A percentile compares a stretch with the other conserved stretches of the same genome.
These are phyloP conservation scores for Verticillium klebahnii DNA, from an alignment of 2,329 filamentous ascomycete genomes.

Conservation along the genomic window DNA sequence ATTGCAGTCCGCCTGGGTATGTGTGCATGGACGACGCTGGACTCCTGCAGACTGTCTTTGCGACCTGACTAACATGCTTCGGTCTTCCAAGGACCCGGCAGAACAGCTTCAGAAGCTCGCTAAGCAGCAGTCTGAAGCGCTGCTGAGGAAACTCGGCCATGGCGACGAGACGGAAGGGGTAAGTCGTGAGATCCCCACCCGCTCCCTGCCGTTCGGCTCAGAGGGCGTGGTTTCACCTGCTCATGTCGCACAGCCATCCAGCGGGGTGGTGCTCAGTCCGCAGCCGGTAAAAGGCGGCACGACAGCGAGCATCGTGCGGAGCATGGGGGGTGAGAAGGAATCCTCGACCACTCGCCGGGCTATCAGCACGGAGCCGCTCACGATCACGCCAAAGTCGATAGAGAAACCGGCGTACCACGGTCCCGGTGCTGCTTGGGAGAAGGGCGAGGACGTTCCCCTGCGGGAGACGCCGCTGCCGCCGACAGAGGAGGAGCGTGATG, in stretches of 20 bases:
- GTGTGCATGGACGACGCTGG: constrained; percentile 56
- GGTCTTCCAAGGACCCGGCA: constrained; percentile 59
- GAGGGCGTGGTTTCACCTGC: constrained; percentile 40
- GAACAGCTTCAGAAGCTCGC: constrained; percentile 67
- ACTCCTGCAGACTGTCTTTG: constrained; percentile 48
- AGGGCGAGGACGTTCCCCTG: constrained; percentile 36
- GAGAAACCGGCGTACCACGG: constrained; percentile 43
- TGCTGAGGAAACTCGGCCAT: constrained; percentile 48
- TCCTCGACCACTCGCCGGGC: constrained; percentile 1
- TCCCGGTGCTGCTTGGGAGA: constrained; percentile 47
- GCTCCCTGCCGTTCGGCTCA: constrained; percentile 49
- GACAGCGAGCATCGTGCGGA: constrained; percentile 28
- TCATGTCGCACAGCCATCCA: constrained; percentile 34
- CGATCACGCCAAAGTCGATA: constrained; percentile 18
- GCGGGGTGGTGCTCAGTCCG: constrained; percentile 29
- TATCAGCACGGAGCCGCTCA: background rate
- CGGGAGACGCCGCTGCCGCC: constrained; percentile 31
- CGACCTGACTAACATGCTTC: constrained; percentile 49
- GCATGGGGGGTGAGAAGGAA: constrained; percentile 18
- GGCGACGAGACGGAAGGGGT: constrained; percentile 21
- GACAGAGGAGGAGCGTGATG: constrained; percentile 35
- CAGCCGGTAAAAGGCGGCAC: constrained; percentile 36
- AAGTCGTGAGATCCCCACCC: constrained; percentile 40
- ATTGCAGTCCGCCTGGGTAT: constrained; percentile 89
- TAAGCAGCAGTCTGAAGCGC: constrained; percentile 58